A percentile compares a stretch with the other conserved stretches of the same genome.
Conservation (phyloP, 805 yeast species). For the Danielozyma ontarioensis region DNA sequence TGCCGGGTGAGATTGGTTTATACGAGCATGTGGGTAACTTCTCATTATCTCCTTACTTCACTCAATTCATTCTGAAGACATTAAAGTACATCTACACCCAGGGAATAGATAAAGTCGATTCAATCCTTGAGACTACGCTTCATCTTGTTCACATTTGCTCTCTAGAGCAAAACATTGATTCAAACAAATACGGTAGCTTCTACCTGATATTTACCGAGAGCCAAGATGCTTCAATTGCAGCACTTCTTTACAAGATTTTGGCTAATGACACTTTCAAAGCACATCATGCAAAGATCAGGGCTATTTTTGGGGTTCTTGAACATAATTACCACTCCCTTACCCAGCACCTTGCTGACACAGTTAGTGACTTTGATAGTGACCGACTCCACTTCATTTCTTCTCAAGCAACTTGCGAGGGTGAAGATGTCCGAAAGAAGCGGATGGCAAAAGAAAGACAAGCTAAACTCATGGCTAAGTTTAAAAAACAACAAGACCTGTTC, state of each 20-base stretch:
- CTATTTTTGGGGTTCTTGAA: constrained; percentile 39
- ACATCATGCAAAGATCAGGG: constrained; percentile 53
- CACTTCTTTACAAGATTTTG: constrained; percentile 33
- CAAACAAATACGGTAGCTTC: constrained; percentile 25
- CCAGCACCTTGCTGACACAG: constrained; percentile 11
- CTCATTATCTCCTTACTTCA: constrained; percentile 49
- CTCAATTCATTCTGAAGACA: constrained; percentile 47
- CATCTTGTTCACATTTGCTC: constrained; percentile 64
- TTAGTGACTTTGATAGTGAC: constrained; percentile 19
- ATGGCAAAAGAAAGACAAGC: constrained; percentile 66
- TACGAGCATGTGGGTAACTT: constrained; percentile 46
- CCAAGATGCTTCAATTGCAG: constrained; percentile 33
- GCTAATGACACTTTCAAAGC: constrained; percentile 32
- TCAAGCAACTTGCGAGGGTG: constrained; percentile 20
- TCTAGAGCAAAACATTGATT: constrained; percentile 25
- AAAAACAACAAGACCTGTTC: constrained; percentile 74
- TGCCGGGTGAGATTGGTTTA: constrained; percentile 24
- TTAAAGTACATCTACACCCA: constrained; percentile 33
- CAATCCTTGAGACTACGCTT: constrained; percentile 51
- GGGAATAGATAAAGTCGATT: constrained; percentile 44
- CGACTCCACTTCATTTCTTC: constrained; percentile 13
- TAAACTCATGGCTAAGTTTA: constrained; percentile 71
- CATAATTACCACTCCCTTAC: constrained; percentile 17
- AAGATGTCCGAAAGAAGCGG: constrained; percentile 55
- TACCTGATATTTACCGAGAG: constrained; percentile 20